Evolutionary conservation across 306 rosid genomes (phyloP), one percentile per base, ranked within the genome.

Genomic region (Sicyos edulis): DNA sequence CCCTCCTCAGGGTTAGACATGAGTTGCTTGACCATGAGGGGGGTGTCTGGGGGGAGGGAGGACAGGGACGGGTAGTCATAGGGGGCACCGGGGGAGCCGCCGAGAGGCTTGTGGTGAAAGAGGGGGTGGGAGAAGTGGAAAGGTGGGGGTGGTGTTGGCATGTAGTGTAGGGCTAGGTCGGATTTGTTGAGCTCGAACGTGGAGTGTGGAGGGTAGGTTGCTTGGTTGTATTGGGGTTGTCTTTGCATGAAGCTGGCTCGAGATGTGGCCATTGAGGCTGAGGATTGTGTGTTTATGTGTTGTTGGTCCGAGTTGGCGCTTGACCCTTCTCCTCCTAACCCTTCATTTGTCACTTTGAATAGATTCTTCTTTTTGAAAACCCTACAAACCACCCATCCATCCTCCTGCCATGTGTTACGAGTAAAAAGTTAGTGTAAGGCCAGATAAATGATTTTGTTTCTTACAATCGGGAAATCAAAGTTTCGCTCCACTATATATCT

Each of bases 361-460:
- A 93, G 62, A 58, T 90, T 87, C 78, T n/a, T n/a, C n/a, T n/a
- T n/a, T n/a, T n/a, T n/a, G n/a, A n/a, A n/a, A n/a, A n/a, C n/a
- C n/a, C n/a, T 81, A 54, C 98, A 93, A 16, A 93, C 86, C 61
- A 93, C 98, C 98, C 97, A 93, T 0, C 98, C 97, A 26, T 93
- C 98, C 75, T 92, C 96, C 96, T 92, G n/a, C 78, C 59, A 17
- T 0, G 10, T 8, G 26, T 15, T 4, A 7, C 9, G 50, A 16
- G 6, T 29, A n/a, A n/a, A n/a, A n/a, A n/a, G n/a, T n/a, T n/a
- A n/a, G n/a, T n/a, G n/a, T n/a, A n/a, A n/a, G n/a, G n/a, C n/a
- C n/a, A n/a, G n/a, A n/a, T n/a, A n/a, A n/a, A n/a, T n/a, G n/a
- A n/a, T n/a, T n/a, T n/a, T n/a, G n/a, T n/a, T n/a, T n/a, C n/a